These are phyloP conservation scores for Pseudognaphalium luteoalbum DNA, from an alignment of 129 eudicot species.

Conservation along the genomic window DNA sequence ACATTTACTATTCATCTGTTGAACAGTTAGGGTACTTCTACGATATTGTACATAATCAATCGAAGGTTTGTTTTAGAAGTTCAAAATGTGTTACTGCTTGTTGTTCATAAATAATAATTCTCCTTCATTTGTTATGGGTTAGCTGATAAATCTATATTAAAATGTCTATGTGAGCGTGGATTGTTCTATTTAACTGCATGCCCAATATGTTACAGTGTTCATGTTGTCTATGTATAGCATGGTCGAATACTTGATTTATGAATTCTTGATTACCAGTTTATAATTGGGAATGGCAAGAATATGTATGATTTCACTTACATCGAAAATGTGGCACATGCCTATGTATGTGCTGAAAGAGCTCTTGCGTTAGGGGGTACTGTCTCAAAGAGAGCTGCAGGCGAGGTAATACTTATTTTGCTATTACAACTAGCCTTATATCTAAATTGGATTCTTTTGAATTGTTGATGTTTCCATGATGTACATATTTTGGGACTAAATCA, in stretches of 20 bases:
- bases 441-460: not conserved
- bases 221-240: not conserved
- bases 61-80: too few relatives aligned
- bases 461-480: not conserved
- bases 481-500: not conserved
- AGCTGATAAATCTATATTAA: too few relatives aligned
- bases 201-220: not conserved
- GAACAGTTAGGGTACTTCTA: too few relatives aligned
- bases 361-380: conserved; percentile 72
- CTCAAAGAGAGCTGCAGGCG: conserved; percentile 85
- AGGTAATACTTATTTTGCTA: conserved; percentile 47
- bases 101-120: too few relatives aligned
- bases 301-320: conserved; percentile 93
- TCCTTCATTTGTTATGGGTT: too few relatives aligned
- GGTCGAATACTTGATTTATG: conserved; percentile 9
- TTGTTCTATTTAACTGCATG: conserved; percentile 6
- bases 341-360: conserved; percentile 98
- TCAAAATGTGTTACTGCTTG: too few relatives aligned
- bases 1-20: too few relatives aligned
- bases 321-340: conserved; percentile 99
- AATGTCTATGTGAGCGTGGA: too few relatives aligned
- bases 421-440: not conserved
- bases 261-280: conserved; percentile 49
- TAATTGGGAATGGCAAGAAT: conserved; percentile 87
- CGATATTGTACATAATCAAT: too few relatives aligned